Evolutionary conservation across 768 basidiomycete species (phyloP).

Genomic region (Rhizopogon rudus): DNA sequence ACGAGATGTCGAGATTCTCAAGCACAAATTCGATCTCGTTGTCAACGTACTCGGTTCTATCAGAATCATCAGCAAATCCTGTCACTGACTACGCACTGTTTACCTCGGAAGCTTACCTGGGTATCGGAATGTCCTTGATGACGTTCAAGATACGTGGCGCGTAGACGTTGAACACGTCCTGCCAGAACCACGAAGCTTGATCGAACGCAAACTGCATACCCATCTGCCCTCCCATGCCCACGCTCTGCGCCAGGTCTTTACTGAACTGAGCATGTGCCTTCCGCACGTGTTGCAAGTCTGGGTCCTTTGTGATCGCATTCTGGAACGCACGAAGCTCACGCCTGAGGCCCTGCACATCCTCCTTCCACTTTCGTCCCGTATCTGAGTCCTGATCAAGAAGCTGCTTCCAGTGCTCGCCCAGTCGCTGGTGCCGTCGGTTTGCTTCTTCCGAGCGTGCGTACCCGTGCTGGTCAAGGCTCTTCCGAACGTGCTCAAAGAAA

Average conservation of each 20-base stretch:
- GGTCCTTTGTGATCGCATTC: conserved; percentile 40
- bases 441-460: conserved; percentile 50
- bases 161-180: conserved; percentile 79
- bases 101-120: conserved; percentile 38
- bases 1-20: conserved; percentile 68
- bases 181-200: conserved; percentile 71
- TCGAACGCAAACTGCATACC: conserved; percentile 52
- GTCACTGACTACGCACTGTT: neutral
- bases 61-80: neutral
- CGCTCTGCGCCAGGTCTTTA: conserved; percentile 42
- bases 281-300: conserved; percentile 42
- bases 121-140: conserved; percentile 63
- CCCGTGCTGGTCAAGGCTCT: conserved; percentile 43
- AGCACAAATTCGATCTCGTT: conserved; percentile 66
- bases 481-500: conserved; percentile 41
- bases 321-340: conserved; percentile 40
- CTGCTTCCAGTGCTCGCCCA: conserved; percentile 46
- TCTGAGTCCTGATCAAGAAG: conserved; percentile 41
- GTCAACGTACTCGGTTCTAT: conserved; percentile 69
- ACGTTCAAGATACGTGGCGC: conserved; percentile 50
- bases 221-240: conserved; percentile 30
- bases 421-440: conserved; percentile 32
- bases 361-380: conserved; percentile 45
- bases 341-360: conserved; percentile 41
- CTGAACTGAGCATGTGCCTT: conserved; percentile 46